Conservation (phyloP, 225 moss, liverwort and hornwort genomes). For the Physcomitrellopsis africana region DNA sequence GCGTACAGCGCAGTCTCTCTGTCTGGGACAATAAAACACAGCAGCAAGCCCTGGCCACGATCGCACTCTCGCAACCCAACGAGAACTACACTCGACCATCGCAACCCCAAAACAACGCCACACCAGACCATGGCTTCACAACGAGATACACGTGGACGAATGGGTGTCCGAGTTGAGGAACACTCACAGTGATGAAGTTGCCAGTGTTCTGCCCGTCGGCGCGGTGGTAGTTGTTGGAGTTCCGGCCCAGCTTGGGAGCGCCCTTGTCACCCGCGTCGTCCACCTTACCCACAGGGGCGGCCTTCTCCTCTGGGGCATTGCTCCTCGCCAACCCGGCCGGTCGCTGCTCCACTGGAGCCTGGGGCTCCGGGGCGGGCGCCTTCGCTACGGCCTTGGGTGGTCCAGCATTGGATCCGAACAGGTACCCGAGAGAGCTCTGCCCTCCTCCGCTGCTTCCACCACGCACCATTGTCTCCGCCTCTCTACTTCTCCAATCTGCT, state of each 20-base stretch:
- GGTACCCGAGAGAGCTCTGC: constrained; percentile 56
- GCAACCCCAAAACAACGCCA: too few relatives aligned
- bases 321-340: constrained; percentile 49
- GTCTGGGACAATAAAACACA: too few relatives aligned
- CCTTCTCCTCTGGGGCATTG: constrained; percentile 45
- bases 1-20: too few relatives aligned
- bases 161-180: not conserved
- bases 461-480: constrained; percentile 46
- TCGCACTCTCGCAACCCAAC: too few relatives aligned
- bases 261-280: constrained; percentile 73
- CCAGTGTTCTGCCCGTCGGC: constrained; percentile 96
- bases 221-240: constrained; percentile 95
- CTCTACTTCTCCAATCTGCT: constrained; percentile 22
- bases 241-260: constrained; percentile 72
- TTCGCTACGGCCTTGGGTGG: constrained; percentile 42
- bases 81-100: too few relatives aligned
- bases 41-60: too few relatives aligned
- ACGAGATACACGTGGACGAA: too few relatives aligned
- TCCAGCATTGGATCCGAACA: constrained; percentile 51
- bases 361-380: constrained; percentile 41
- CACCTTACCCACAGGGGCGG: constrained; percentile 33
- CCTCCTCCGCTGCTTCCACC: constrained; percentile 70
- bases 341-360: constrained; percentile 49
- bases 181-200: constrained; percentile 92
- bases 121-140: too few relatives aligned